Conservation (phyloP, 192 early-diverging fungal species). For the Backusella tuberculispora region DNA sequence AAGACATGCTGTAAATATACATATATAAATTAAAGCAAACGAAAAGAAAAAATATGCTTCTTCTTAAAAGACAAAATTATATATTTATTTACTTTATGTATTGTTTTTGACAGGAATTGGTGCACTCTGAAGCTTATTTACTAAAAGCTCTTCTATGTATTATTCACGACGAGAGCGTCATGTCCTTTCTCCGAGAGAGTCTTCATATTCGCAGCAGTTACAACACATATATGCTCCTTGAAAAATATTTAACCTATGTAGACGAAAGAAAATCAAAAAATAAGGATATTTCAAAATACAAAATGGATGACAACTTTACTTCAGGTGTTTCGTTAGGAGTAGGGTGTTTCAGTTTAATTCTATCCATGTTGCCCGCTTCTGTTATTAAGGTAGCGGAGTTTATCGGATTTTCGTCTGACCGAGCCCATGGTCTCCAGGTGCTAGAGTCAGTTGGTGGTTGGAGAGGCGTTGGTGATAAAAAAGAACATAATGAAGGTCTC, state of each 20-base stretch:
- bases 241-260: conserved; percentile 53
- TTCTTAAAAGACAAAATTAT: background rate
- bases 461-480: conserved; percentile 33
- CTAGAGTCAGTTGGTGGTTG: conserved; percentile 77
- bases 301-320: conserved; percentile 80
- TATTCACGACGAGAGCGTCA: conserved; percentile 73
- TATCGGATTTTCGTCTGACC: conserved; percentile 82
- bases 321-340: conserved; percentile 81
- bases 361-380: conserved; percentile 76
- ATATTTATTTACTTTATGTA: background rate
- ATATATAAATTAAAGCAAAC: conserved; percentile 21
- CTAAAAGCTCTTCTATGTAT: conserved; percentile 77
- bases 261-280: conserved; percentile 52
- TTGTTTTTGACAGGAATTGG: conserved; percentile 61
- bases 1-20: conserved; percentile 58
- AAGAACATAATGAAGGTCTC: conserved; percentile 52
- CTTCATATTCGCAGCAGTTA: conserved; percentile 78
- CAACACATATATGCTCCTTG: conserved; percentile 62
- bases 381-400: conserved; percentile 82
- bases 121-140: conserved; percentile 78
- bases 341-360: conserved; percentile 80
- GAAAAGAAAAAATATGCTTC: background rate
- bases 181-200: conserved; percentile 81
- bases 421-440: conserved; percentile 73
- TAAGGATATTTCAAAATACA: conserved; percentile 48